A percentile compares a stretch with the other conserved stretches of the same genome.
Evolutionary conservation across 129 eudicot species (phyloP).

Genomic region (Rutidosis leptorrhynchoides): DNA sequence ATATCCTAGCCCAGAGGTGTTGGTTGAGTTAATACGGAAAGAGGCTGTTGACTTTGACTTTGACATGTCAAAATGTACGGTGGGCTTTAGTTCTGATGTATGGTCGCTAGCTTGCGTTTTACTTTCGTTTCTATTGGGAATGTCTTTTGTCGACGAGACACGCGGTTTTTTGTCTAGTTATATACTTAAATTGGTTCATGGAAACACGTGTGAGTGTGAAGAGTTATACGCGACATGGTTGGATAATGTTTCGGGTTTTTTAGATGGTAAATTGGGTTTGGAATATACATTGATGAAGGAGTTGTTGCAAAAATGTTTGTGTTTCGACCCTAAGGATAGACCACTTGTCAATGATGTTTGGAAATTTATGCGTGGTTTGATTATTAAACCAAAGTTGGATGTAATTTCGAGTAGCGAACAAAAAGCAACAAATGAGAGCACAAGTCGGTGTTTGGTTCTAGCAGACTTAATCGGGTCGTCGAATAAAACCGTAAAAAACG

Average conservation of each 20-base stretch:
- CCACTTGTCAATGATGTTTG: slow-evolving; percentile 56
- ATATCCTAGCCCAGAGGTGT: slow-evolving; percentile 67
- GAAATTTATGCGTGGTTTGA: slow-evolving; percentile 51
- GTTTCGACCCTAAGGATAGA: slow-evolving; percentile 43
- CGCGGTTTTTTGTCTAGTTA: slow-evolving; percentile 28
- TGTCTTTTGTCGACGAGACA: slow-evolving; percentile 50
- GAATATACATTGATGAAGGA: slow-evolving; percentile 30
- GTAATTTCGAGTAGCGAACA: slow-evolving; percentile 15
- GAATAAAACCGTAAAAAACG: slow-evolving; percentile 25
- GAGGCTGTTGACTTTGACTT: slow-evolving; percentile 38
- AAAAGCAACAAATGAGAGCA: slow-evolving; percentile 23
- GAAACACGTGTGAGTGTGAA: slow-evolving; percentile 31
- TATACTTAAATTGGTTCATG: slow-evolving; percentile 28
- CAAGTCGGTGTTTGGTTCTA: slow-evolving; percentile 42
- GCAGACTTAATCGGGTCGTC: slow-evolving; percentile 48
- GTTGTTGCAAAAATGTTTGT: slow-evolving; percentile 48
- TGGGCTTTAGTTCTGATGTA: slow-evolving; percentile 64
- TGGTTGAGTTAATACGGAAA: slow-evolving; percentile 40
- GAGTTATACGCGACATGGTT: slow-evolving; percentile 42
- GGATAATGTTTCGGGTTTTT: slow-evolving; percentile 39
- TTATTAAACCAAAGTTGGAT: slow-evolving; percentile 37
- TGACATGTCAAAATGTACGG: slow-evolving; percentile 20
- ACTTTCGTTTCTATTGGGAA: slow-evolving; percentile 51
- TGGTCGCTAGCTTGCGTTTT: slow-evolving; percentile 75
- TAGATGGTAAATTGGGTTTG: slow-evolving; percentile 36